phyloP scores from a whole-genome alignment of 139 green algal species.

The Diplosphaera chodatii region DNA sequence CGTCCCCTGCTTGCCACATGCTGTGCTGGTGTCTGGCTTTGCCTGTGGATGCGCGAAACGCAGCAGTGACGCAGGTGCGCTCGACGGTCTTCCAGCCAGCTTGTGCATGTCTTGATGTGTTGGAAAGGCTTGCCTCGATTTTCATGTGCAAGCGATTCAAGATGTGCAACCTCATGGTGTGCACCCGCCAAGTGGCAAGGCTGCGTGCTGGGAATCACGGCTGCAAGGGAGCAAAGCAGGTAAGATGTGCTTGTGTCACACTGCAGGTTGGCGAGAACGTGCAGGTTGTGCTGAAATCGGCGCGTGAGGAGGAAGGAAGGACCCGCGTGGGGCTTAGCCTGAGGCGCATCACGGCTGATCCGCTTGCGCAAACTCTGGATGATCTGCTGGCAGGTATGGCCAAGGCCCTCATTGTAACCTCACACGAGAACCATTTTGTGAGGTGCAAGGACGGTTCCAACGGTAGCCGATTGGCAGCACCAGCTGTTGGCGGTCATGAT shows the following conservation, averaged over 20 bases:
- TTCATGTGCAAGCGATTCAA: no score
- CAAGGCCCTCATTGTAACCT: not conserved
- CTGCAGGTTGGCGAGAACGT: constrained; percentile 9
- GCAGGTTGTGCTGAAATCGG: constrained; percentile 15
- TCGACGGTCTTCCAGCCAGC: no score
- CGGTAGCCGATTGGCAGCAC: no score
- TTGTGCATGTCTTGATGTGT: no score
- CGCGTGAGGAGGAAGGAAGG: constrained; percentile 6
- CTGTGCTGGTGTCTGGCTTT: not conserved
- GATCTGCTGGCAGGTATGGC: constrained; percentile 5
- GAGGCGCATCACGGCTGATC: constrained; percentile 9
- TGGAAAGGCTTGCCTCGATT: no score
- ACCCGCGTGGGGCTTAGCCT: constrained; percentile 23
- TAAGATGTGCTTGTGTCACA: no score
- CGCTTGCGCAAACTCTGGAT: constrained; percentile 27
- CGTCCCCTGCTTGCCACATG: no score
- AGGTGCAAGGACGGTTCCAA: not conserved
- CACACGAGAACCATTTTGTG: not conserved
- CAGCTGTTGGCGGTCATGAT: no score
- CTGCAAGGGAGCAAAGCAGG: no score
- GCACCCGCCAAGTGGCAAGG: not conserved
- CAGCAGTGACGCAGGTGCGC: no score
- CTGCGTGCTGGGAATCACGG: not conserved
- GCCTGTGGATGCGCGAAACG: no score
- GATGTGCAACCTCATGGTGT: no score